A percentile compares a stretch with the other conserved stretches of the same genome.
Evolutionary conservation across 202 grass and related monocot species (phyloP).

Genomic region (Bolboschoenoplectus hybrid): DNA sequence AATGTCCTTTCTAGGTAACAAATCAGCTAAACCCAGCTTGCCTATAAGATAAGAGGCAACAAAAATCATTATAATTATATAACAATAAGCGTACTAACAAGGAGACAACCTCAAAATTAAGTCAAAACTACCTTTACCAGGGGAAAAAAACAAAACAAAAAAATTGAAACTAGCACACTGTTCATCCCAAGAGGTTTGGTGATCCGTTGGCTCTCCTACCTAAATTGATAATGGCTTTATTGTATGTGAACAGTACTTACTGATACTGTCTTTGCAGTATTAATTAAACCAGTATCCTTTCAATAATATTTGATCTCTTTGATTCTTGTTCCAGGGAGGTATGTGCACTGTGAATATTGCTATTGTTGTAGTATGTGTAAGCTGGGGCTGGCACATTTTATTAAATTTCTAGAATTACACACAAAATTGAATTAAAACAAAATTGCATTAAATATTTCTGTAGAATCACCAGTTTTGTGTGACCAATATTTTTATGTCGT

Average conservation of each 20-base stretch:
- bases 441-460: too few relatives aligned
- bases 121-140: neutral
- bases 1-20: neutral
- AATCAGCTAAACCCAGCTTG: neutral
- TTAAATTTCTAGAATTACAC: neutral
- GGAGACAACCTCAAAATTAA: neutral
- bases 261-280: neutral
- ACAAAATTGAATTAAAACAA: neutral
- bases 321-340: neutral
- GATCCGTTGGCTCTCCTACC: conserved; percentile 18
- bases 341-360: neutral
- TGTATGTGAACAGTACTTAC: neutral
- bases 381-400: neutral
- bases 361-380: neutral
- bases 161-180: neutral
- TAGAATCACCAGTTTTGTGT: neutral
- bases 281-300: neutral
- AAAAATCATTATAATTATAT: neutral
- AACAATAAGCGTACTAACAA: neutral
- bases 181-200: conserved; percentile 2
- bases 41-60: neutral
- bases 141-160: neutral
- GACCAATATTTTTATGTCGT: neutral
- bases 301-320: neutral
- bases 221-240: neutral